A percentile compares a stretch with the other conserved stretches of the same genome.
These are phyloP conservation scores for Nymphaea colorata DNA, from an alignment of 164 flowering plant genomes.

Conservation along the genomic window DNA sequence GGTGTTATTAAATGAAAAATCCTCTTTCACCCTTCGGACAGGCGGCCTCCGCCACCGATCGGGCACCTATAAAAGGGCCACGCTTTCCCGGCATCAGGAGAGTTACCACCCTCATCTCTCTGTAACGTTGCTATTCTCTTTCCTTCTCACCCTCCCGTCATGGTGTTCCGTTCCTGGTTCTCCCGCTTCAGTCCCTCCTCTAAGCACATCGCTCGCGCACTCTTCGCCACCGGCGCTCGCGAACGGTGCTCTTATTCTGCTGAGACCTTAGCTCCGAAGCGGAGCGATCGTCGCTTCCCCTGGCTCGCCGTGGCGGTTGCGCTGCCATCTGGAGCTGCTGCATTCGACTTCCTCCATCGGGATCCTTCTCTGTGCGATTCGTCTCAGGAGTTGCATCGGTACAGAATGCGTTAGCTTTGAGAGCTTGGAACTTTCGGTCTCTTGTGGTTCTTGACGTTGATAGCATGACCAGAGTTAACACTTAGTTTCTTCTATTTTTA, in stretches of 20 bases:
- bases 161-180: conserved; percentile 28
- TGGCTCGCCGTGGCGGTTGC: conserved; percentile 21
- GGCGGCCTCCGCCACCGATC: not conserved
- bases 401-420: not conserved
- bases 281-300: conserved; percentile 15
- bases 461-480: too few species aligned
- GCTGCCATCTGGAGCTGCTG: conserved; percentile 35
- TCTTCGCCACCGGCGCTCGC: conserved; percentile 2
- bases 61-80: too few species aligned
- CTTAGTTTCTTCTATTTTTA: too few species aligned
- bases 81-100: too few species aligned
- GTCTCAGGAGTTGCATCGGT: conserved; percentile 1
- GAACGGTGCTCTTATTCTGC: not conserved
- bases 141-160: not conserved
- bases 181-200: conserved; percentile 36
- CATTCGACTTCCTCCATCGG: conserved; percentile 11
- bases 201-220: conserved; percentile 13
- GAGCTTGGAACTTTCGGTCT: too few species aligned
- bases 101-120: too few species aligned
- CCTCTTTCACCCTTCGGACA: not conserved
- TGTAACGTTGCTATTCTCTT: too few species aligned
- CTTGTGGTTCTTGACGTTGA: too few species aligned
- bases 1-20: too few species aligned
- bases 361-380: conserved; percentile 35
- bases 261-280: conserved; percentile 3